Base-by-base conservation (phyloP, 2,329 filamentous ascomycete species). In the Trichoderma koningii region DNA sequence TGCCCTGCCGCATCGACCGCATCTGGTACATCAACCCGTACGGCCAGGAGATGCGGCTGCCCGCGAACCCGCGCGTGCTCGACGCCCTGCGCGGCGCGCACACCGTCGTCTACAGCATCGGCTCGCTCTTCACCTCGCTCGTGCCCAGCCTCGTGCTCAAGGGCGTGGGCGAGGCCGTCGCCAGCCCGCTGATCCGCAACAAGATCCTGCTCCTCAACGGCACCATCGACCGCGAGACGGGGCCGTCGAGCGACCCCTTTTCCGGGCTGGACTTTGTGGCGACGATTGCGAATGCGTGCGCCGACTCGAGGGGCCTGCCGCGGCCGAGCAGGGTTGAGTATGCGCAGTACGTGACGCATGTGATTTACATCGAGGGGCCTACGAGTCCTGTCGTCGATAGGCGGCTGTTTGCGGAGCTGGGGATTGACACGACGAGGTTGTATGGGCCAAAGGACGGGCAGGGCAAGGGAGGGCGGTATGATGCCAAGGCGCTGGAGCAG, bases 21-120 rank as follows among this genome's bases (percentile, higher is more conserved):
- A 83, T 98, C 38, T 98, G 93, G 92, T 98, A 98, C 79, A 98
- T 98, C 79, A 98, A 97, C 73, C 94, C 94, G 0, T 98, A 97
- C 75, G 94, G 94, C n/a, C 92, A 97, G 74, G 93, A 97, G 76
- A 97, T 98, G 70, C 87, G 89, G 19, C 91, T 93, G 0, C 85
- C 88, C 0, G 90, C 92, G 2, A 98, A 97, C 72, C 88, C 92
- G 0, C 88, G 92, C 57, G 92, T 94, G 0, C 71, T 96, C 0
- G 83, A 87, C 7, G 87, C 92, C 0, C 76, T 98, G 1, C 79
- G 80, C 17, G 78, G 79, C 1, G 84, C 90, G 0, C 83, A 87
- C 64, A 88, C 87, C 1, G 82, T 97, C 9, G 86, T 98, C 52
- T 98, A 97, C 78, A 93, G 90, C 75, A 96, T 98, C 66, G 95